phyloP scores from a whole-genome alignment of 139 green algal species.

The Mesostigma viride region DNA sequence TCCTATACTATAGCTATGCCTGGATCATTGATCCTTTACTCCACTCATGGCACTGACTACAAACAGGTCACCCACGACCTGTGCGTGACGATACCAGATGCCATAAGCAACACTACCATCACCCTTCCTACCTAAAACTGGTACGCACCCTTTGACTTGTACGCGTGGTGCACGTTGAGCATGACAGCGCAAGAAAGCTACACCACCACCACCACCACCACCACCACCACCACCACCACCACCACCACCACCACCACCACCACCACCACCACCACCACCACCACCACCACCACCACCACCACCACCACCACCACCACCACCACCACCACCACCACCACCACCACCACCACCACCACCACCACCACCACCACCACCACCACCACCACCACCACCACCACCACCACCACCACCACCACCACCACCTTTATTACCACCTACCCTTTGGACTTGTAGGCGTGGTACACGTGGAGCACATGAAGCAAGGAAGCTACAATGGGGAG shows the following conservation, averaged over 20 bases:
- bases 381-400: slow-evolving; percentile 13
- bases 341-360: slow-evolving; percentile 9
- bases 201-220: slow-evolving; percentile 9
- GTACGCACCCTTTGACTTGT: no score
- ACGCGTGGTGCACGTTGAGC: no score
- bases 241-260: slow-evolving; percentile 8
- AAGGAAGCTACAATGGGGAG: no score
- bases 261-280: slow-evolving; percentile 10
- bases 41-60: no score
- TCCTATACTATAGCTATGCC: no score
- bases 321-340: slow-evolving; percentile 12
- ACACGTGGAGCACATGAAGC: no score
- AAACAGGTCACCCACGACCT: no score
- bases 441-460: no score
- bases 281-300: slow-evolving; percentile 9
- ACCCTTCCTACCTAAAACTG: no score
- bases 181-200: background rate
- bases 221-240: slow-evolving; percentile 9
- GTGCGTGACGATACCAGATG: no score
- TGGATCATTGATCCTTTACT: no score
- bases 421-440: background rate
- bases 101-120: no score
- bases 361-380: slow-evolving; percentile 12
- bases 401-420: slow-evolving; percentile 9
- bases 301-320: slow-evolving; percentile 10